These are phyloP conservation scores for Lodderomyces metapsilosis DNA, from an alignment of 1,139 yeast genomes.

Conservation along the genomic window DNA sequence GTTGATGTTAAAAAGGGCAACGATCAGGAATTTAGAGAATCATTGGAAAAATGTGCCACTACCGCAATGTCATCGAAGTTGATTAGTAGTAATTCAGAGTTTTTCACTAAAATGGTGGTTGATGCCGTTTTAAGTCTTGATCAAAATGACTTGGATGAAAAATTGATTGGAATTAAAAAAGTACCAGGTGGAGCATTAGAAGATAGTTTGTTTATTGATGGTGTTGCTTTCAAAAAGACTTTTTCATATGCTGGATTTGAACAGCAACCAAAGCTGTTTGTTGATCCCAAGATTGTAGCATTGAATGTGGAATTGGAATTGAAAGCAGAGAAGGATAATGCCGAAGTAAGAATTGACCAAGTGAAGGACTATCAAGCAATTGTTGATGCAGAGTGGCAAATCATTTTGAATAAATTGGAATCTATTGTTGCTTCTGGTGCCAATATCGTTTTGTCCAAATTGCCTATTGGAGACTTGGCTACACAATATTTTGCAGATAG, in stretches of 20 bases:
- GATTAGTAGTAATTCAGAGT: constrained; percentile 79
- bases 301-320: constrained; percentile 92
- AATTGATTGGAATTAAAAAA: constrained; percentile 89
- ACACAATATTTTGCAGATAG: constrained; percentile 98
- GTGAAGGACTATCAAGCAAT: constrained; percentile 93
- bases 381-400: constrained; percentile 98
- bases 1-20: constrained; percentile 53
- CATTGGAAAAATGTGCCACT: constrained; percentile 88
- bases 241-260: constrained; percentile 98
- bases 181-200: constrained; percentile 97
- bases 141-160: constrained; percentile 81
- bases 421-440: constrained; percentile 86
- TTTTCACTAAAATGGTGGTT: constrained; percentile 94
- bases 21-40: constrained; percentile 57
- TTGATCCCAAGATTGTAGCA: constrained; percentile 76
- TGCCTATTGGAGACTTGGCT: constrained; percentile 97
- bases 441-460: constrained; percentile 84
- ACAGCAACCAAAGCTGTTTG: constrained; percentile 90
- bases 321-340: constrained; percentile 97
- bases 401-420: constrained; percentile 81
- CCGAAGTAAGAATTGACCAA: constrained; percentile 96
- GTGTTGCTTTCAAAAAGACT: constrained; percentile 96
- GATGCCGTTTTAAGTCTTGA: constrained; percentile 91
- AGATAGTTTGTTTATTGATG: constrained; percentile 83
- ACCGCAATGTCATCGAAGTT: constrained; percentile 97